A percentile compares a stretch with the other conserved stretches of the same genome.
Conservation (phyloP, 768 basidiomycete genomes). For the Phylloporus sp. region DNA sequence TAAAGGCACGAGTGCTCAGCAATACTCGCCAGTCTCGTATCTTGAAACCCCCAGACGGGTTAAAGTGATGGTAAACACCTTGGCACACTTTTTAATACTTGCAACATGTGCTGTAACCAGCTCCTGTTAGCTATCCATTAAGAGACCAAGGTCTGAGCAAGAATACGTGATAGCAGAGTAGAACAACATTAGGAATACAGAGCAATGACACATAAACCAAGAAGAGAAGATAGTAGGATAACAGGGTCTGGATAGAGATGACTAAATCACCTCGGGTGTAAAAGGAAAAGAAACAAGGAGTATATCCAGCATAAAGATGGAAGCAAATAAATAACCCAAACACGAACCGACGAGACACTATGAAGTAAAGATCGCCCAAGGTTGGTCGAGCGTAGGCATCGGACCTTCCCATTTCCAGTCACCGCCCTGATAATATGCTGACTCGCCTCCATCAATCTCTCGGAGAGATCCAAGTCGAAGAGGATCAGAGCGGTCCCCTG, state of each 20-base stretch:
- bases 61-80: slow-evolving; percentile 8
- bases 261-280: slow-evolving; percentile 27
- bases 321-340: slow-evolving; percentile 38
- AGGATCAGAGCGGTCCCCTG: slow-evolving; percentile 39
- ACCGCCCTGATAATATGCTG: slow-evolving; percentile 50
- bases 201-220: slow-evolving; percentile 41
- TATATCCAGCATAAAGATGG: slow-evolving; percentile 42
- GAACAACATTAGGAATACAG: slow-evolving; percentile 60
- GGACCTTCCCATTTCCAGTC: slow-evolving; percentile 72
- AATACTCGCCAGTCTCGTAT: slow-evolving; percentile 44
- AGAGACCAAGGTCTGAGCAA: slow-evolving; percentile 33
- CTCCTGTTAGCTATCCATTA: slow-evolving; percentile 27
- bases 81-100: slow-evolving; percentile 12
- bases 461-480: slow-evolving; percentile 57
- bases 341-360: slow-evolving; percentile 26
- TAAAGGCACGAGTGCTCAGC: slow-evolving; percentile 53
- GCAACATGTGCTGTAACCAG: slow-evolving; percentile 9
- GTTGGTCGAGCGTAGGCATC: slow-evolving; percentile 60
- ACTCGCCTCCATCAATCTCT: slow-evolving; percentile 74
- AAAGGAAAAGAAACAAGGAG: slow-evolving; percentile 18
- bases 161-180: slow-evolving; percentile 49
- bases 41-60: slow-evolving; percentile 21
- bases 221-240: slow-evolving; percentile 36
- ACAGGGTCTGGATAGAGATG: slow-evolving; percentile 31
- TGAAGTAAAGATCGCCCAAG: slow-evolving; percentile 64